These are phyloP conservation scores for Funneliformis caledonium DNA, from an alignment of 371 early-diverging fungal species.

Conservation along the genomic window DNA sequence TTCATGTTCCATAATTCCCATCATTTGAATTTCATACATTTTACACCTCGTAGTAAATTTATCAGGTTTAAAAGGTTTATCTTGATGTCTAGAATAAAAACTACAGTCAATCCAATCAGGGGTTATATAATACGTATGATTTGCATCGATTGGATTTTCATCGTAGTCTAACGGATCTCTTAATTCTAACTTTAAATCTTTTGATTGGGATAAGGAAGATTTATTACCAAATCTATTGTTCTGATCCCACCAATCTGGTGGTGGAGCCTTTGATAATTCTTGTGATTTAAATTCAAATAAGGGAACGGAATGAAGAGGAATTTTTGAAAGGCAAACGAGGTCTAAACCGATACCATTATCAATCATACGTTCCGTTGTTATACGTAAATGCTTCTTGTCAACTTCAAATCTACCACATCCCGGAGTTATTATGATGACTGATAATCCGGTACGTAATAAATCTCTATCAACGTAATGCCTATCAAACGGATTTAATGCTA, in stretches of 20 bases:
- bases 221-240: slow-evolving; percentile 33
- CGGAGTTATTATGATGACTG: slow-evolving; percentile 91
- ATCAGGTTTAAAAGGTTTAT: slow-evolving; percentile 55
- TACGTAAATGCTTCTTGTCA: slow-evolving; percentile 77
- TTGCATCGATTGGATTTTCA: slow-evolving; percentile 46
- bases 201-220: slow-evolving; percentile 42
- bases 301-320: slow-evolving; percentile 90
- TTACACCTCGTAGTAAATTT: slow-evolving; percentile 74
- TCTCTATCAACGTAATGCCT: slow-evolving; percentile 94
- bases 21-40: slow-evolving; percentile 85
- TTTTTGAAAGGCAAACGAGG: slow-evolving; percentile 85
- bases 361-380: slow-evolving; percentile 95
- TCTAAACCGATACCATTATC: slow-evolving; percentile 94
- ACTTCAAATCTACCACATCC: slow-evolving; percentile 89
- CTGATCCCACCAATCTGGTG: slow-evolving; percentile 41
- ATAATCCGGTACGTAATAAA: slow-evolving; percentile 87
- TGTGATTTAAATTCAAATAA: slow-evolving; percentile 79
- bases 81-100: slow-evolving; percentile 74
- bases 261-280: slow-evolving; percentile 51
- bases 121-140: slow-evolving; percentile 69
- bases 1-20: slow-evolving; percentile 77
- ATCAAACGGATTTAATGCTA: slow-evolving; percentile 93
- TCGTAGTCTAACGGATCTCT: slow-evolving; percentile 66
- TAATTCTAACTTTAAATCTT: slow-evolving; percentile 48
- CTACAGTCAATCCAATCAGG: slow-evolving; percentile 95